Evolutionary conservation across 2,329 filamentous ascomycete species (phyloP), one percentile per base, ranked within the genome.

Genomic region (Boeremia exigua): DNA sequence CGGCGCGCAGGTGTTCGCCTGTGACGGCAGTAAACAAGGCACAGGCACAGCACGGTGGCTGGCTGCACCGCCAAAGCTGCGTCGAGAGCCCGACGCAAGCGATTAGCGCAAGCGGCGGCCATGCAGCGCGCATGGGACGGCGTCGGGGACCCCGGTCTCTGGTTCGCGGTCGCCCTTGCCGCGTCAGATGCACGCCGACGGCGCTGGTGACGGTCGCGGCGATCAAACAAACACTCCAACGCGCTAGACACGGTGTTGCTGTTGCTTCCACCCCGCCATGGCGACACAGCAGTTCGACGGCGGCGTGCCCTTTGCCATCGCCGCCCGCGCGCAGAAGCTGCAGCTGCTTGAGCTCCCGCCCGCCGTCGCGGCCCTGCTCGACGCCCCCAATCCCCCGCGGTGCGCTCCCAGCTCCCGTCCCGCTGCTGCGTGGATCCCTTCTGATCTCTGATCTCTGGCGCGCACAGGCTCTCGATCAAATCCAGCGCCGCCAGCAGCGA

Each of bases 321-420:
- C 75, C 45, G 71, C 77, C 43, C 61, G 75, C 11, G 80, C 85
- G 61, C 79, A 85, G 62, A 78, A 78, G 19, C 83, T 87, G 68
- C 80, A 83, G 34, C 76, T 88, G 29, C 78, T 88, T 17, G 86
- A 88, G 73, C 78, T 88, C 15, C 81, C 86, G 11, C 74, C 83
- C 2, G 83, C 86, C 30, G 66, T 88, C 32, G 78, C 85, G 11
- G 78, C 81, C 32, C 70, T 85, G 38, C 68, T 88, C 30, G 77
- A 80, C 17, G 78, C 80, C 8, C 75, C 80, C n/a, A 74, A 80
- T 54, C 70, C 75, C 34, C 74, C 75, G 33, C 67, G 58, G 78
- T 81, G 74, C 54, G 75, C 77, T 62, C 66, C 10, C 62, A 63
- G 51, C 54, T 56, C 45, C 48, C 55, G 48, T 54, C 57, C 60